Evolutionary conservation across 176 grass and related monocot species (phyloP), one percentile per base, ranked within the genome.

Genomic region (Luzula sylvatica): DNA sequence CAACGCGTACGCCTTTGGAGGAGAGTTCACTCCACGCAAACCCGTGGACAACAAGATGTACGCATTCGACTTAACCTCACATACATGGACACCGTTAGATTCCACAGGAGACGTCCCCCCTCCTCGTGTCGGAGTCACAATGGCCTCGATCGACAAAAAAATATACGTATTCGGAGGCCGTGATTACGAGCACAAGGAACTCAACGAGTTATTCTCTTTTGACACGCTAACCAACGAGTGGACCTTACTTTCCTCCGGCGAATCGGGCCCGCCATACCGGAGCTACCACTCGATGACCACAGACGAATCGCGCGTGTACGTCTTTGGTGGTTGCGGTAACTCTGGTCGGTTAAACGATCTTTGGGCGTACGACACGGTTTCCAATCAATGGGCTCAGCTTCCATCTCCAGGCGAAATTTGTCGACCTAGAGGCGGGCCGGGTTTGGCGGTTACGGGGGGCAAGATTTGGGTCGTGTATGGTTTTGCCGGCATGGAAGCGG

Each of bases 401-500:
- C 75, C 76, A 6, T 56, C 68, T 9, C 75, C 88, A 0, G 78
- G 79, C 4, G 72, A 77, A 5, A 65, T 70, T 0, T 83, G 83
- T 44, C 56, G 8, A 3, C 83, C 88, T 0, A 76, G 88, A 3
- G 88, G 83, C 5, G 83, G 88, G 2, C 68, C 76, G 0, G 76
- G 88, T 14, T 44, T 84, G 1, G 69, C 41, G 0, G 56, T 83
- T 9, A 48, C 65, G 7, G 69, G 72, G 23, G 69, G 69, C 40
- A 94, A 94, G 51, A 55, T 94, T 42, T 94, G 88, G 88, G 79
- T 94, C 8, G 61, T 94, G 22, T 80, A 81, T 44, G 88, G 83
- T 24, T 87, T 87, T 46, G 72, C 72, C 0, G 88, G 88, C 2
- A 55, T 24, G 60, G 88, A 94, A 60, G 65, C 83, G 0, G 83